Conservation (phyloP, 2,329 filamentous ascomycete genomes). For the Paraphaeosphaeria sporulosa region DNA sequence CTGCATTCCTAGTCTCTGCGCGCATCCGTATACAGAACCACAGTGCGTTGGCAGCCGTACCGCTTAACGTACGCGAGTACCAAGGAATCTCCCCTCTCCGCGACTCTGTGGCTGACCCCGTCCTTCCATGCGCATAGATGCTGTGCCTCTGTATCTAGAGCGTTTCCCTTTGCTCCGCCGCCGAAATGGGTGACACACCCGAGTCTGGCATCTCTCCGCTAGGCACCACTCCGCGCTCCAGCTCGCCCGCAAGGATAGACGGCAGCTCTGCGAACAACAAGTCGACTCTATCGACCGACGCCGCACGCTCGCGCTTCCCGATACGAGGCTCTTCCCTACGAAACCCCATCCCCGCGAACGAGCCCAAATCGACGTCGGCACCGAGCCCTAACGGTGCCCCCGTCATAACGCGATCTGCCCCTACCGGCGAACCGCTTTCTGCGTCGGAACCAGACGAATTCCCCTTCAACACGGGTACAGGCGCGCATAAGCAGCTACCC, state of each 20-base stretch:
- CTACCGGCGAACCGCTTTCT: constrained; percentile 39
- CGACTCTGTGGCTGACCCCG: constrained; percentile 12
- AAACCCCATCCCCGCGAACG: constrained; percentile 27
- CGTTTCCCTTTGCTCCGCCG: background rate
- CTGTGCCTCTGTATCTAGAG: background rate
- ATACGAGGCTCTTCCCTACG: constrained; percentile 37
- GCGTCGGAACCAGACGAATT: constrained; percentile 44
- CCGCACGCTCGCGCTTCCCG: constrained; percentile 32
- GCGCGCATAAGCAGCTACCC: constrained; percentile 25
- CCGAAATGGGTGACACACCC: constrained; percentile 37
- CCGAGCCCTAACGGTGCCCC: constrained; percentile 32
- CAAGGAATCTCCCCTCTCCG: constrained; percentile 19
- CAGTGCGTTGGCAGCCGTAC: background rate
- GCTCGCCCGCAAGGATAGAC: constrained; percentile 26
- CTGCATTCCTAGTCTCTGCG: background rate
- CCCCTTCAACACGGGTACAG: constrained; percentile 40
- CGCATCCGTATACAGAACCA: background rate
- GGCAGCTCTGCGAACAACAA: constrained; percentile 21
- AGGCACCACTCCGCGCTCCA: constrained; percentile 30
- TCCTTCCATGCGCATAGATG: constrained; percentile 1
- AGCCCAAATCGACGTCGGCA: constrained; percentile 25
- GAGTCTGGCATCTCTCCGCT: constrained; percentile 38
- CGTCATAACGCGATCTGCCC: constrained; percentile 38
- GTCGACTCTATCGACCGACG: constrained; percentile 20
- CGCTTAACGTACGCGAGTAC: constrained; percentile 22